Evolutionary conservation across 139 green algal species (phyloP), one percentile per base, ranked within the genome.

Genomic region (Chara braunii): DNA sequence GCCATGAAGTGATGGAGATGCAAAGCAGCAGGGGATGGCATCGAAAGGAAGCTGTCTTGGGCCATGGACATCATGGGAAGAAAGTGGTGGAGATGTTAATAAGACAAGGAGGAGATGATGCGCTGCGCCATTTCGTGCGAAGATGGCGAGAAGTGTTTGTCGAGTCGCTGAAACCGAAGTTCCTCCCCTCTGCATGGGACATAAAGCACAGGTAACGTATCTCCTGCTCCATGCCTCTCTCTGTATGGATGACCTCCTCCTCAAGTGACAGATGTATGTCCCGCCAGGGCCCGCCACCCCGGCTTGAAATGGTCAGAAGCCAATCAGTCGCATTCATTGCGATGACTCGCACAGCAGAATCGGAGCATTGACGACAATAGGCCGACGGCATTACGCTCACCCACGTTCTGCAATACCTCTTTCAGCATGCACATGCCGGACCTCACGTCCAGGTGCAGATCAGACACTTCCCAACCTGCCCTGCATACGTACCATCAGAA

Each of bases 101-200:
- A 55, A 34, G 4, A n/a, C 22, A 31, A 3, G 64, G 64, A 1
- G 64, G 64, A 14, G 64, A 74, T 36, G 64, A 60, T 6, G 54
- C 23, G 23, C 31, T 74, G 14, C 56, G 64, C 5, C 37, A 33
- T 26, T 74, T 74, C 43, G 50, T 59, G 33, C 64, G 59, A 28
- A 34, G 34, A 18, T 74, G 64, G 64, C 40, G 53, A 30, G 32
- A 56, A 30, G 34, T 37, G 29, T 74, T 74, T 69, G 64, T 74
- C 2, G 29, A 24, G 30, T 54, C 64, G 29, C 43, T 74, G 34
- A 33, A 43, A 29, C 64, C 64, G 24, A 24, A 28, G 29, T 74
- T 60, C 22, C 56, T 74, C 33, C 64, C 64, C n/a, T 12, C 52
- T 12, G 64, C 42, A 11, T 74, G 64, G 64, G 64, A 57, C 31